phyloP scores from a whole-genome alignment of 2,329 filamentous ascomycete species.

The Aspergillus hiratsukae region DNA sequence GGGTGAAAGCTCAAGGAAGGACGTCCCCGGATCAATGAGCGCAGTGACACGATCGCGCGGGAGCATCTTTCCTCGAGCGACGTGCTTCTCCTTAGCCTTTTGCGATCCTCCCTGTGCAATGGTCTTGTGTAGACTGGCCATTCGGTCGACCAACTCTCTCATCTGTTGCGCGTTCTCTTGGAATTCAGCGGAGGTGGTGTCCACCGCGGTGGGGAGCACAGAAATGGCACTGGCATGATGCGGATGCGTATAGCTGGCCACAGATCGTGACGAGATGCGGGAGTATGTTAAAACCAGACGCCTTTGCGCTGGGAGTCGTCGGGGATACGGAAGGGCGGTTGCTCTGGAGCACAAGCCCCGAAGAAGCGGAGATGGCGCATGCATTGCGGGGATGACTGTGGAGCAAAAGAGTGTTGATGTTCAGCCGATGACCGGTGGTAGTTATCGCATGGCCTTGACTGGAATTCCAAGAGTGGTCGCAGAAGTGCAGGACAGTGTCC shows the following conservation, averaged over 20 bases:
- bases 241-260: constrained; percentile 73
- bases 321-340: constrained; percentile 18
- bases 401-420: constrained; percentile 3
- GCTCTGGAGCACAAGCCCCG: constrained; percentile 32
- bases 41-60: constrained; percentile 83
- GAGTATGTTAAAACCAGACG: constrained; percentile 3
- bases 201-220: constrained; percentile 69
- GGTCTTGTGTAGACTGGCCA: constrained; percentile 65
- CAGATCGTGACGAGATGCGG: constrained; percentile 32
- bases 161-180: constrained; percentile 76
- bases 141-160: constrained; percentile 63
- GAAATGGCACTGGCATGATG: constrained; percentile 82
- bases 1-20: constrained; percentile 90
- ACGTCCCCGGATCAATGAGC: constrained; percentile 81
- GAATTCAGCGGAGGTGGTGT: constrained; percentile 72
- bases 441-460: constrained; percentile 2
- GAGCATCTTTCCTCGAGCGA: constrained; percentile 88
- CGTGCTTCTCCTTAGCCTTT: constrained; percentile 82
- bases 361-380: constrained; percentile 35
- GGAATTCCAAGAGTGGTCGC: constrained; percentile 9
- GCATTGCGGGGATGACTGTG: constrained; percentile 30
- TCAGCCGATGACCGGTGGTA: background rate
- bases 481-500: constrained; percentile 12
- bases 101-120: constrained; percentile 72
- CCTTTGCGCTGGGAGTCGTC: constrained; percentile 16